Conservation (phyloP, 371 early-diverging fungal genomes). For the Zychaea mexicana region DNA sequence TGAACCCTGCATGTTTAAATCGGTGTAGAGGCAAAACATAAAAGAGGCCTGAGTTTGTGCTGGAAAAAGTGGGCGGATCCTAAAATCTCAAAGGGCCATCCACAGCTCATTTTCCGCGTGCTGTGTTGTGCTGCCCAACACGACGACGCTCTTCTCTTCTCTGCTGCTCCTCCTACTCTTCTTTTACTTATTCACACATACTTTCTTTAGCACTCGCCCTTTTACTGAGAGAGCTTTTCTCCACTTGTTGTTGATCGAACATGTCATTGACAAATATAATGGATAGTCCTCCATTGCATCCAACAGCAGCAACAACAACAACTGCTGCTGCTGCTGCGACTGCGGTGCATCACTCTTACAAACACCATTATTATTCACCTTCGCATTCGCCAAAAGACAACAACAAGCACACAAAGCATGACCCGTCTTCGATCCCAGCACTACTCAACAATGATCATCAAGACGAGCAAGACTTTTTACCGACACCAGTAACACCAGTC, state of each 20-base stretch:
- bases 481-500: slow-evolving; percentile 26
- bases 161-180: background rate
- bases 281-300: background rate
- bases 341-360: background rate
- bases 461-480: slow-evolving; percentile 16
- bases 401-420: background rate
- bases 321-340: background rate
- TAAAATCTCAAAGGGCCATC: background rate
- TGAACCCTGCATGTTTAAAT: background rate
- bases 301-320: background rate
- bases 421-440: slow-evolving; percentile 7
- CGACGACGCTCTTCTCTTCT: background rate
- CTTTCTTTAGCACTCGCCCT: background rate
- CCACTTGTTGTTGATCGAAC: background rate
- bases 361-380: too few relatives aligned
- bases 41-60: background rate
- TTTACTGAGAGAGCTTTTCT: background rate
- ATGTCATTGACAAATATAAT: background rate
- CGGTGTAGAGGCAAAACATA: background rate
- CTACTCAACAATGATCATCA: slow-evolving; percentile 4
- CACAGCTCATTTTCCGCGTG: background rate
- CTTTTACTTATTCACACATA: background rate
- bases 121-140: background rate
- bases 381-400: background rate
- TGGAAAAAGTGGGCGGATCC: background rate